phyloP scores from a whole-genome alignment of 1,284 basidiomycete species.

The Ganoderma meredithae region DNA sequence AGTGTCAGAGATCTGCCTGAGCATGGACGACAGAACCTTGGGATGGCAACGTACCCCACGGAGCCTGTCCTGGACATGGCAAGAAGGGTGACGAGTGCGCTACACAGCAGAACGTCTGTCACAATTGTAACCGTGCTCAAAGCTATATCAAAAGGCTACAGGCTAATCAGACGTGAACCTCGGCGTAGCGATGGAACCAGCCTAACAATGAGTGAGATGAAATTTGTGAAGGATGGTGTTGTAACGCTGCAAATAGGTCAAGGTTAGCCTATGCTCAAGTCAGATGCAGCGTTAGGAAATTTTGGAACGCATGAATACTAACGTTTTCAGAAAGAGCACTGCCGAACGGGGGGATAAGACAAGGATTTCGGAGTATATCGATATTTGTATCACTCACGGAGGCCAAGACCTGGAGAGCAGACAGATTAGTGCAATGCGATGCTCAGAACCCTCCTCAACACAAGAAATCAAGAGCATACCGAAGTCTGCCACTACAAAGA shows the following conservation, averaged over 20 bases:
- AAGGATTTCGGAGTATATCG: not conserved
- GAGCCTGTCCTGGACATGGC: constrained; percentile 24
- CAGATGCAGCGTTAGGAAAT: too few relatives aligned
- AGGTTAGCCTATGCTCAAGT: not conserved
- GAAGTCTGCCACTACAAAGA: constrained; percentile 20
- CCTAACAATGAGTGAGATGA: constrained; percentile 15
- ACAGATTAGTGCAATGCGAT: not conserved
- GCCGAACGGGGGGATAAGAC: not conserved
- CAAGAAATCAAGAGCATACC: constrained; percentile 10
- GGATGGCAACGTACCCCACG: constrained; percentile 13
- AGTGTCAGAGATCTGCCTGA: not conserved
- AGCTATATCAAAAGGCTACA: constrained; percentile 25
- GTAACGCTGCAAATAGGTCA: not conserved
- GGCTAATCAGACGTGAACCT: not conserved
- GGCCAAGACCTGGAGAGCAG: constrained; percentile 16
- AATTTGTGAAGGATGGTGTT: constrained; percentile 10
- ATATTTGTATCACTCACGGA: constrained; percentile 15
- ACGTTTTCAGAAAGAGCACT: constrained; percentile 30
- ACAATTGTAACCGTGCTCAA: constrained; percentile 20
- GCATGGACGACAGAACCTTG: not conserved
- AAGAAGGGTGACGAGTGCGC: constrained; percentile 22
- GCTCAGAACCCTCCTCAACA: not conserved
- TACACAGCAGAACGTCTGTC: constrained; percentile 24
- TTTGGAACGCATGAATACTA: not conserved
- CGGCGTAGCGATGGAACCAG: too few relatives aligned